Evolutionary conservation across 2,329 filamentous ascomycete species (phyloP), one percentile per base, ranked within the genome.

Genomic region (Diaporthe capsici): DNA sequence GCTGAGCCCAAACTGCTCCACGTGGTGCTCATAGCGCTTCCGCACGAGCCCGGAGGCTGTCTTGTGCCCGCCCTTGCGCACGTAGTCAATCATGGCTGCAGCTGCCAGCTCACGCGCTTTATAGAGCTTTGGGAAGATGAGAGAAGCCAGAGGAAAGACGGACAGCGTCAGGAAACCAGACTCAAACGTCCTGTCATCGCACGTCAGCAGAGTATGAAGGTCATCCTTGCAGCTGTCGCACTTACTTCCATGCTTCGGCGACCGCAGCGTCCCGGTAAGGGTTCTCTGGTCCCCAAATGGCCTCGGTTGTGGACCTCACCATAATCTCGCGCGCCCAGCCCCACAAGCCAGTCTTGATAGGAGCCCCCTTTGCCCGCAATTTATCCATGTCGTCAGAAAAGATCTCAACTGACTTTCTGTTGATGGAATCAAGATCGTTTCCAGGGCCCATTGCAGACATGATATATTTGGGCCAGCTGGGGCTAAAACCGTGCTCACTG

Each of bases 251-350:
- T 12, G 80, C 80, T 1, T 78, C 58, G 20, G 63, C 78, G 3
- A 81, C 67, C 0, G 25, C 67, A 20, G 78, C 63, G 39, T 82
- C 79, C 20, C 78, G 77, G 51, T 77, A 80, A 5, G 80, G 81
- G 61, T 82, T 82, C 17, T 79, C 17, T 0, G 79, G 79, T 0
- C 81, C 81, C 65, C 76, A 82, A 28, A 81, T 75, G 13, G 81
- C 78, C 49, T 81, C 80, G 0, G 78, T 77, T 2, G 80, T 81
- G 20, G 80, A 67, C 2, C 42, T 67, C 12, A 78, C 72, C 70
- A 82, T 79, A n/a, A 76, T 70, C 1, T 71, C 53, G 47, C 76
- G 75, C 5, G 78, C 51, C 80, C 80, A 81, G 9, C 78, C 39
- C 49, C 71, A 74, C 8, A 81, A 55, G 22, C 76, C 77, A n/a